Evolutionary conservation across 2,329 filamentous ascomycete species (phyloP), one percentile per base, ranked within the genome.

Genomic region (Dactylellina sp.): DNA sequence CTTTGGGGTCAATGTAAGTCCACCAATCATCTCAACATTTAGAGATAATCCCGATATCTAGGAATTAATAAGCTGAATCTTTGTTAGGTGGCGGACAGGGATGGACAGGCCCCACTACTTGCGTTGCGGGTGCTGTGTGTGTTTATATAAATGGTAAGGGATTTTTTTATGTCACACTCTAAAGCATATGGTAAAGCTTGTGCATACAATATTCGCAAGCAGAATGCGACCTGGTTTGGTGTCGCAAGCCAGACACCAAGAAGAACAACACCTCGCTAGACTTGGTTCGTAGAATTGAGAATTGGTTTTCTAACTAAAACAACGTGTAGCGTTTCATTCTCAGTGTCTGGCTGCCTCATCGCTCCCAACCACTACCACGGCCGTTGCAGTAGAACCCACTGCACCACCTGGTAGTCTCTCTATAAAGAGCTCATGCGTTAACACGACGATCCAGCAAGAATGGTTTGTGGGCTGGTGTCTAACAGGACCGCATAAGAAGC

Each of bases 401-500:
- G 56, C 56, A 18, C 56, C 56, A 20, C 56, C 56, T 37, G 40
- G 40, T 20, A 60, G 56, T 47, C 56, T 60, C n/a, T 60, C 56
- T 14, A 60, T 60, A 39, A 60, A 60, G 25, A 47, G 22, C 20
- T 60, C 56, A 22, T 60, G 56, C 22, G 56, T 60, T 39, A 60
- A 60, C 16, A 60, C 56, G 40, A 60, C 56, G 2, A 49, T 60
- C 22, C 56, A 60, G 18, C 40, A 60, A 11, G 56, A 47, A 24
- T 60, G 56, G 56, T 49, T 47, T 2, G 25, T 60, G 12, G 56
- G 56, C n/a, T 60, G 56, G 56, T 60, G 56, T 60, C n/a, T 60
- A 9, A 60, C 56, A 2, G 40, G 56, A 3, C 37, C 32, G 4
- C n/a, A 14, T 25, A 39, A 37, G 7, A 60, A 60, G 25, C 40